These are phyloP conservation scores for Powellomyces hirtus DNA, from an alignment of 192 early-diverging fungal species.

Conservation along the genomic window DNA sequence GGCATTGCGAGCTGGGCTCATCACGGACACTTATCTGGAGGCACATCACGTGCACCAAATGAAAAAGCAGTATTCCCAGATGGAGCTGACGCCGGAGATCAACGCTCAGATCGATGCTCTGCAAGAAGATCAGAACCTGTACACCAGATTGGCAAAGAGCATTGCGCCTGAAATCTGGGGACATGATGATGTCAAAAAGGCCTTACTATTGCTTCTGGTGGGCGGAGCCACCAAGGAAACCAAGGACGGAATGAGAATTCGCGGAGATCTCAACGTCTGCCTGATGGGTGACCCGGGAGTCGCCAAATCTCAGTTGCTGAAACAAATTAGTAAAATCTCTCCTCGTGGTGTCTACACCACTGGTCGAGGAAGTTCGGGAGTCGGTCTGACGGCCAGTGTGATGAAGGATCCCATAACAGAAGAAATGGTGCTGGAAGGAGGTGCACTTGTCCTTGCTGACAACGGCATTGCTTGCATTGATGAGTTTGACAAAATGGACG, in stretches of 20 bases:
- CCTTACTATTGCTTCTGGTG: constrained; percentile 80
- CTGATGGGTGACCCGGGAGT: constrained; percentile 99
- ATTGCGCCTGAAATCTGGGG: constrained; percentile 82
- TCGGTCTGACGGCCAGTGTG: constrained; percentile 93
- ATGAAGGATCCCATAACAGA: constrained; percentile 89
- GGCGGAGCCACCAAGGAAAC: constrained; percentile 61
- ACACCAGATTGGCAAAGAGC: constrained; percentile 73
- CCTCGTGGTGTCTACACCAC: constrained; percentile 97
- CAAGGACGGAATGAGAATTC: constrained; percentile 30
- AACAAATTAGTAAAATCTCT: constrained; percentile 89
- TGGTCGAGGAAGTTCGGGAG: constrained; percentile 90
- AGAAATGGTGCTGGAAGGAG: constrained; percentile 97
- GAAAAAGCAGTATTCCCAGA: constrained; percentile 89
- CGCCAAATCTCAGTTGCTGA: constrained; percentile 95
- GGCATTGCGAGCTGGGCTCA: constrained; percentile 82
- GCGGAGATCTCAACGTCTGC: constrained; percentile 96
- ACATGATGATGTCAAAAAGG: constrained; percentile 63
- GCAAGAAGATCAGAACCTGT: constrained; percentile 66
- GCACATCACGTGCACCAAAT: constrained; percentile 80
- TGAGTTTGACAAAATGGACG: constrained; percentile 99
- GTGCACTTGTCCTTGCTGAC: constrained; percentile 95
- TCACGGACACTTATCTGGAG: constrained; percentile 95
- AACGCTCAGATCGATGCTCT: constrained; percentile 46
- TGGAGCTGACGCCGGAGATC: constrained; percentile 47
- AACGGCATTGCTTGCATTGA: constrained; percentile 99